Conservation (phyloP, 345 rosid genomes). For the Zanthoxylum bungeanum region DNA sequence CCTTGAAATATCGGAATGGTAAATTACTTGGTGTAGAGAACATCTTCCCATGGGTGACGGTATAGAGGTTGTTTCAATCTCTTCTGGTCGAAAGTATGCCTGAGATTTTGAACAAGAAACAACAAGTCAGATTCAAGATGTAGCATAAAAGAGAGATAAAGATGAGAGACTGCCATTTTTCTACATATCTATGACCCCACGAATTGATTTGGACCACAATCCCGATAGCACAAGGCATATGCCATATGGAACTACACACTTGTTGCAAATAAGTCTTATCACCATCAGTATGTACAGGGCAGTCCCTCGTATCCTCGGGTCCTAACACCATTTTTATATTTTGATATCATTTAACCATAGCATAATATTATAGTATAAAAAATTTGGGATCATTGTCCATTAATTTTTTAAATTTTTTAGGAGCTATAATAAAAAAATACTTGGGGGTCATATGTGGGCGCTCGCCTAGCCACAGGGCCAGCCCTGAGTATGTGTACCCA, state of each 20-base stretch:
- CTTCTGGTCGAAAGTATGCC: constrained; percentile 97
- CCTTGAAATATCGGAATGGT: too few species aligned
- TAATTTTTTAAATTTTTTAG: too few species aligned
- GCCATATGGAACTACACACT: neutral
- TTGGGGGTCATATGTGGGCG: too few species aligned
- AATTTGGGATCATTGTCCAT: too few species aligned
- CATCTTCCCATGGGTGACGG: constrained; percentile 99
- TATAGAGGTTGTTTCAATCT: constrained; percentile 93
- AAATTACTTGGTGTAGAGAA: constrained; percentile 87
- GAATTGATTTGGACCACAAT: neutral
- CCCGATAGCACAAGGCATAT: neutral
- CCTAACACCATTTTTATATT: too few species aligned
- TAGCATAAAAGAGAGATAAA: neutral
- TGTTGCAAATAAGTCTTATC: neutral
- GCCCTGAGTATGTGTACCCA: too few species aligned
- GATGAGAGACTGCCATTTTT: neutral
- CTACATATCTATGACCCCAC: neutral
- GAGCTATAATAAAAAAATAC: too few species aligned
- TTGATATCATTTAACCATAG: too few species aligned
- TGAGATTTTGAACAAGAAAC: constrained; percentile 20
- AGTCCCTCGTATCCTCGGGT: too few species aligned
- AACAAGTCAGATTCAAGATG: neutral
- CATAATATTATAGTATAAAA: too few species aligned
- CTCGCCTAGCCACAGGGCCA: too few species aligned
- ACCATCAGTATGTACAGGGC: neutral